Percentiles rank a stretch among this genome's conserved stretches.
Conservation (phyloP, 2,329 filamentous ascomycete genomes). For the Leptographium radiaticola region DNA sequence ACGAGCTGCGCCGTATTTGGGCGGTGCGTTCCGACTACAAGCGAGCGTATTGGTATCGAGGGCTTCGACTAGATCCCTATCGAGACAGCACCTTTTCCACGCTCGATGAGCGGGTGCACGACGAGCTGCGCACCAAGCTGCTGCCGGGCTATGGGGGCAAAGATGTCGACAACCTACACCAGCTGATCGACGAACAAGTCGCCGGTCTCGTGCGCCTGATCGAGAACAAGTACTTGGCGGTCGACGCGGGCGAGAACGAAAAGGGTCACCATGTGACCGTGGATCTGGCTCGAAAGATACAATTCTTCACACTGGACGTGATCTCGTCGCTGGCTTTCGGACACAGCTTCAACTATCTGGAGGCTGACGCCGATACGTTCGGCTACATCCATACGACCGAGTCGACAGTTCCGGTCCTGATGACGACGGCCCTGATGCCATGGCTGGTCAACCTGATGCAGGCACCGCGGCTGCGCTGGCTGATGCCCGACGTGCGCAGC, state of each 20-base stretch:
- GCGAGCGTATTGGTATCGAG: slow-evolving; percentile 28
- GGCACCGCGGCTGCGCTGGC: slow-evolving; percentile 22
- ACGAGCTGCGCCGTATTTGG: slow-evolving; percentile 19
- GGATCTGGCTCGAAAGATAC: slow-evolving; percentile 34
- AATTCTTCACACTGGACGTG: slow-evolving; percentile 42
- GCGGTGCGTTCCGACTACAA: slow-evolving; percentile 15
- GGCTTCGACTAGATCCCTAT: slow-evolving; percentile 34
- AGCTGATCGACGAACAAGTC: slow-evolving; percentile 31
- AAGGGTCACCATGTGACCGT: not conserved
- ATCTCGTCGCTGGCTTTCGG: slow-evolving; percentile 39
- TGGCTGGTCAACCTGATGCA: slow-evolving; percentile 26
- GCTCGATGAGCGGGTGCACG: slow-evolving; percentile 31
- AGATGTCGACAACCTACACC: slow-evolving; percentile 17
- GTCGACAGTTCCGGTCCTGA: slow-evolving; percentile 24
- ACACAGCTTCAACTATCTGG: slow-evolving; percentile 31
- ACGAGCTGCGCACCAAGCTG: slow-evolving; percentile 22
- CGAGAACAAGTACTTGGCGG: slow-evolving; percentile 26
- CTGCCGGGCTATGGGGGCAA: slow-evolving; percentile 16
- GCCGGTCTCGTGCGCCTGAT: slow-evolving; percentile 30
- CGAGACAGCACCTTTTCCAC: slow-evolving; percentile 37
- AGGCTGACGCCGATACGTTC: slow-evolving; percentile 29
- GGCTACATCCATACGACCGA: slow-evolving; percentile 25
- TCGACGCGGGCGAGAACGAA: slow-evolving; percentile 18
- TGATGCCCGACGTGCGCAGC: slow-evolving; percentile 10
- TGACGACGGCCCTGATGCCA: slow-evolving; percentile 29